A percentile compares a stretch with the other conserved stretches of the same genome.
phyloP scores from a whole-genome alignment of 2,329 filamentous ascomycete genomes.

The Cytospora schulzeri region DNA sequence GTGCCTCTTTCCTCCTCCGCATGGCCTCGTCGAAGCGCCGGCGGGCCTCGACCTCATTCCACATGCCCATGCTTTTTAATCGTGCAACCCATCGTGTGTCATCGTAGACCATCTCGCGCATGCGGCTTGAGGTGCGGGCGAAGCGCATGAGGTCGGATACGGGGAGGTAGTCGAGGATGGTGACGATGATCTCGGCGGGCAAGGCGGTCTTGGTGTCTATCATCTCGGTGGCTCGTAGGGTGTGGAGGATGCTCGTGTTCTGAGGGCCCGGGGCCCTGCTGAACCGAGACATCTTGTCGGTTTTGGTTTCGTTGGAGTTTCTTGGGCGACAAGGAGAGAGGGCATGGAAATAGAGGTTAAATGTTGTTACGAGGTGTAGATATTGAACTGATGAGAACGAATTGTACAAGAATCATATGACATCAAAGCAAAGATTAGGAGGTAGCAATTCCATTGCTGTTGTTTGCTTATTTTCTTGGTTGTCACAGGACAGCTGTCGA shows the following conservation, averaged over 20 bases:
- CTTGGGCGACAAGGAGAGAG: neutral
- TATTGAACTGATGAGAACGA: neutral
- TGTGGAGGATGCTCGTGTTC: constrained; percentile 66
- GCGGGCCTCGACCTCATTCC: constrained; percentile 87
- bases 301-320: neutral
- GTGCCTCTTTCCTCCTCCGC: constrained; percentile 60
- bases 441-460: neutral
- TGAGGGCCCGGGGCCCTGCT: constrained; percentile 41
- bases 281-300: constrained; percentile 45
- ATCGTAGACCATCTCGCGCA: constrained; percentile 99
- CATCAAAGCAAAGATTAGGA: neutral
- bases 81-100: constrained; percentile 92
- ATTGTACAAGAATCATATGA: neutral
- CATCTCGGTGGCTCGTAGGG: constrained; percentile 80
- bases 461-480: neutral
- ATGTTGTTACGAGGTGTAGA: neutral
- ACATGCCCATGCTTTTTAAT: constrained; percentile 83
- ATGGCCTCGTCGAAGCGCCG: constrained; percentile 75
- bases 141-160: constrained; percentile 83
- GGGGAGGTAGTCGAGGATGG: constrained; percentile 86
- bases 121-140: constrained; percentile 78
- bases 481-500: neutral
- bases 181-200: constrained; percentile 88
- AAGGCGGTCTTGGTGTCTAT: constrained; percentile 75
- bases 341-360: neutral